These are phyloP conservation scores for Trichosanthes cucumerina DNA, from an alignment of 306 rosid species.

Conservation along the genomic window DNA sequence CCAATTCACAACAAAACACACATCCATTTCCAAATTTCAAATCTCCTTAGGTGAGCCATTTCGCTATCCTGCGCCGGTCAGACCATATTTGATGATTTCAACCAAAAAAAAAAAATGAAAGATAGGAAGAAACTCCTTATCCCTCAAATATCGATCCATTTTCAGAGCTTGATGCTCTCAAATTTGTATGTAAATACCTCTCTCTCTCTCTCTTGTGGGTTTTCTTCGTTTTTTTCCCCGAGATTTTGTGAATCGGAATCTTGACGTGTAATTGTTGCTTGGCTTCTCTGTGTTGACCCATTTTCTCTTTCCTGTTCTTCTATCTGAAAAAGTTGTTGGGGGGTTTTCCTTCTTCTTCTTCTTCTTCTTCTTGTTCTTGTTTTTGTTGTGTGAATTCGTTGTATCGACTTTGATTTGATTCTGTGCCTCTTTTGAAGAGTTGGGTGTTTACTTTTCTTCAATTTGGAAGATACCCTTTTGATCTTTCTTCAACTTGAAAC, in stretches of 20 bases:
- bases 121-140: neutral
- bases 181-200: neutral
- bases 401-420: neutral
- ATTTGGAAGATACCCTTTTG: constrained; percentile 7
- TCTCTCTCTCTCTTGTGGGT: neutral
- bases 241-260: neutral
- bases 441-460: neutral
- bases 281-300: constrained; percentile 16
- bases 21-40: neutral
- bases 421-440: constrained; percentile 5
- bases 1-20: neutral
- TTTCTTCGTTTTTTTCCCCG: neutral
- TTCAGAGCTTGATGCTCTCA: neutral
- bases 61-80: constrained; percentile 17
- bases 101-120: constrained; percentile 10
- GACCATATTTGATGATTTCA: constrained; percentile 52
- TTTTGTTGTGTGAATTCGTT: neutral
- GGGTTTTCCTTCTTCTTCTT: too few species aligned
- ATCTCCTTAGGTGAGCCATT: constrained; percentile 1
- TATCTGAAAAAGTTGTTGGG: neutral
- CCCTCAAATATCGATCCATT: neutral
- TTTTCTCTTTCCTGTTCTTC: constrained; percentile 3
- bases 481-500: neutral
- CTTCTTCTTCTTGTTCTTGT: neutral
- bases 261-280: neutral